Evolutionary conservation across 2,329 filamentous ascomycete genomes (phyloP).

Genomic region (Talaromyces sp.): DNA sequence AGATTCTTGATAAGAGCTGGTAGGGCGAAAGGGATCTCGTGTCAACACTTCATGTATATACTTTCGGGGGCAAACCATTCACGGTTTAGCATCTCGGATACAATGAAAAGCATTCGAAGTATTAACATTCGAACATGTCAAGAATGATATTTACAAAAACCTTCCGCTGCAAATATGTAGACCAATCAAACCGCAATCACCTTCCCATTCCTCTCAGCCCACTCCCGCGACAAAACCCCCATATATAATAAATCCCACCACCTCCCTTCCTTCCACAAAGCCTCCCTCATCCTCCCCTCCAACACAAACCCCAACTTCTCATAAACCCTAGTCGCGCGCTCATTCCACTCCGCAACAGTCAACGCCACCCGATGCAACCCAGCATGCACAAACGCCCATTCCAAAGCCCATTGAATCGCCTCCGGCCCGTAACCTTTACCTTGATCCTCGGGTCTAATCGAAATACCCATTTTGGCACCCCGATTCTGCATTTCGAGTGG

Average conservation of each 20-base stretch:
- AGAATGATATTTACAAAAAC: neutral
- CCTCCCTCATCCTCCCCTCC: neutral
- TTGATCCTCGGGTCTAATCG: neutral
- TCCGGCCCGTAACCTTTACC: conserved; percentile 5
- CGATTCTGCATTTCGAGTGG: neutral
- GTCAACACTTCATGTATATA: neutral
- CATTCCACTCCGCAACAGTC: neutral
- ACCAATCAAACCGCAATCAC: neutral
- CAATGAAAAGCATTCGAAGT: neutral
- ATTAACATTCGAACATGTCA: neutral
- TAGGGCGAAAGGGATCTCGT: neutral
- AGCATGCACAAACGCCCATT: conserved; percentile 11
- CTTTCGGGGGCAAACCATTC: neutral
- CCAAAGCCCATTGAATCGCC: neutral
- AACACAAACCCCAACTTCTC: conserved; percentile 5
- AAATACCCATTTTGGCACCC: neutral
- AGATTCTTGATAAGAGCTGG: neutral
- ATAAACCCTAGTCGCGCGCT: conserved; percentile 1
- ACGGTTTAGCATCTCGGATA: neutral
- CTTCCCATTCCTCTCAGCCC: neutral
- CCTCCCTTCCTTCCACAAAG: neutral
- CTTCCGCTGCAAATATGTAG: neutral
- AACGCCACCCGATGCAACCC: conserved; percentile 4
- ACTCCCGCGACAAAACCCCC: conserved; percentile 2
- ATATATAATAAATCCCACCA: conserved; percentile 7